A percentile compares a stretch with the other conserved stretches of the same genome.
phyloP scores from a whole-genome alignment of 2,329 filamentous ascomycete species.

The Biscogniauxia marginata region DNA sequence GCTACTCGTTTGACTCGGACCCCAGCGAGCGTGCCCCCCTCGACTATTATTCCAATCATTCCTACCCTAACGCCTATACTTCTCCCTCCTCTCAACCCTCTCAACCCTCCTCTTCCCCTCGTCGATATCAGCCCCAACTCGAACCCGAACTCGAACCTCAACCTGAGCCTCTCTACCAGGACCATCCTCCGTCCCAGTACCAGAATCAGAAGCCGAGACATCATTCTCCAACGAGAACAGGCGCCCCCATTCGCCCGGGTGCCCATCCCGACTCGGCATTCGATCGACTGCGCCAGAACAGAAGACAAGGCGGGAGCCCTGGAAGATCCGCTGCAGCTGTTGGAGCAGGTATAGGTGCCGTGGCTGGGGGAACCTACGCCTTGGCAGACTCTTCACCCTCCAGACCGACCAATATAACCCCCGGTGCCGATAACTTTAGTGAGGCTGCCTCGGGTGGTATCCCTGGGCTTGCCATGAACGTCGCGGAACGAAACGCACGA shows the following conservation, averaged over 20 bases:
- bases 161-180: slow-evolving; percentile 20
- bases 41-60: slow-evolving; percentile 21
- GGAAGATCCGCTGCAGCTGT: slow-evolving; percentile 18
- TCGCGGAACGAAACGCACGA: slow-evolving; percentile 63
- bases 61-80: slow-evolving; percentile 9
- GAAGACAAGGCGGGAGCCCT: slow-evolving; percentile 31
- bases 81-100: slow-evolving; percentile 3
- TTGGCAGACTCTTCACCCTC: slow-evolving; percentile 18
- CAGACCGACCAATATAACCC: slow-evolving; percentile 47
- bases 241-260: slow-evolving; percentile 17
- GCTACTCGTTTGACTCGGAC: slow-evolving; percentile 31
- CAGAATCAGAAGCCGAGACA: slow-evolving; percentile 17
- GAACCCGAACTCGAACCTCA: neutral
- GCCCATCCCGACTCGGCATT: slow-evolving; percentile 40
- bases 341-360: slow-evolving; percentile 17
- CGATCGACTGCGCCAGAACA: slow-evolving; percentile 33
- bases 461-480: slow-evolving; percentile 63
- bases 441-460: slow-evolving; percentile 63
- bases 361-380: slow-evolving; percentile 19
- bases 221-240: slow-evolving; percentile 14
- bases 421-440: slow-evolving; percentile 67
- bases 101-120: slow-evolving; percentile 7
- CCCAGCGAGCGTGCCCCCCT: slow-evolving; percentile 30
- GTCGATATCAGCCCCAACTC: neutral
- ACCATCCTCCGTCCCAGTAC: slow-evolving; percentile 19